These are phyloP conservation scores for Ophiostoma perfectum DNA, from an alignment of 2,329 filamentous ascomycete species.

Conservation along the genomic window DNA sequence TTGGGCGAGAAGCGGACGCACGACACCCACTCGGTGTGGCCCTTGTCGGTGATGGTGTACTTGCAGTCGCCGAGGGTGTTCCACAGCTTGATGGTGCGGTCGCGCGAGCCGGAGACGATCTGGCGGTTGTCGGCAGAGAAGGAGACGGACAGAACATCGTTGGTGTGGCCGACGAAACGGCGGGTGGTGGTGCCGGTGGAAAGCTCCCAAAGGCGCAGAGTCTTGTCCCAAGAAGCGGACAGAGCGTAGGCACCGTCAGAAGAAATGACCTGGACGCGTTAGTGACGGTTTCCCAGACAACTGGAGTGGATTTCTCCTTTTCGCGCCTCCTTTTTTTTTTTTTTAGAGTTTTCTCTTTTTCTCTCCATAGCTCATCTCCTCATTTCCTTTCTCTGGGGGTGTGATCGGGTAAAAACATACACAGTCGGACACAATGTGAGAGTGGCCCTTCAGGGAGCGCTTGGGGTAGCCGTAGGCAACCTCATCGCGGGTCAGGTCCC, in stretches of 20 bases:
- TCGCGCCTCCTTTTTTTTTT: not conserved
- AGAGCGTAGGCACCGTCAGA: slow-evolving; percentile 99
- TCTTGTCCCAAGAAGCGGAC: slow-evolving; percentile 99
- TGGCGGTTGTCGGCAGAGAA: slow-evolving; percentile 99
- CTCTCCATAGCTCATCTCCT: not conserved
- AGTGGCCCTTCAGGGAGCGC: slow-evolving; percentile 97
- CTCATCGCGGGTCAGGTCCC: slow-evolving; percentile 99
- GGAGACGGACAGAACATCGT: slow-evolving; percentile 98
- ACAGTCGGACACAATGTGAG: slow-evolving; percentile 99
- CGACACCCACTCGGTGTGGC: slow-evolving; percentile 99
- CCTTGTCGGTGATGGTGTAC: slow-evolving; percentile 99
- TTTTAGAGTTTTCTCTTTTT: not conserved
- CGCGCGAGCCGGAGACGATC: slow-evolving; percentile 97
- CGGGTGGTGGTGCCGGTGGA: slow-evolving; percentile 94
- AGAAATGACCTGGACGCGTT: slow-evolving; percentile 74
- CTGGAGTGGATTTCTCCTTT: not conserved
- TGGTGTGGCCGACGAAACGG: slow-evolving; percentile 98
- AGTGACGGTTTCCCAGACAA: slow-evolving; percentile 24
- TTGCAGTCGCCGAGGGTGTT: slow-evolving; percentile 99
- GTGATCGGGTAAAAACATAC: slow-evolving; percentile 54
- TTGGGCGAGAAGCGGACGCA: slow-evolving; percentile 99
- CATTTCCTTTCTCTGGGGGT: not conserved
- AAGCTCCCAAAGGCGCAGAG: slow-evolving; percentile 98
- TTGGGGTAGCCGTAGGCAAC: slow-evolving; percentile 98
- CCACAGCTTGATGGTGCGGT: slow-evolving; percentile 99